Percentiles rank a stretch among this genome's conserved stretches.
Evolutionary conservation across 306 rosid species (phyloP).

Genomic region (Quercus berberidifolia): DNA sequence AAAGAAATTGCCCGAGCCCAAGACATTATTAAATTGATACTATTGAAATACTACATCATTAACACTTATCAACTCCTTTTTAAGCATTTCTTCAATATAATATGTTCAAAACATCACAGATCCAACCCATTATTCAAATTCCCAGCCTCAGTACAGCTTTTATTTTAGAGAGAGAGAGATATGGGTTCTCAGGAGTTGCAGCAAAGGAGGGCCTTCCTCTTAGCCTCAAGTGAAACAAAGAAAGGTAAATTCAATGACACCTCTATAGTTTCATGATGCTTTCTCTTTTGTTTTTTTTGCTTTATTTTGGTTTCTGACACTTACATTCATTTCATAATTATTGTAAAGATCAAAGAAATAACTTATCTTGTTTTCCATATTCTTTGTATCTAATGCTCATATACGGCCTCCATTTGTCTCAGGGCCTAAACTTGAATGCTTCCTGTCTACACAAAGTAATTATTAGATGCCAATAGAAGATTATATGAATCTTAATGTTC

Average conservation of each 20-base stretch:
- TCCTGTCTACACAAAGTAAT: background rate
- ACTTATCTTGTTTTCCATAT: background rate
- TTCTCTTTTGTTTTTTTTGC: background rate
- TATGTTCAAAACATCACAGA: constrained; percentile 48
- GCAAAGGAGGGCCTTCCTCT: constrained; percentile 5
- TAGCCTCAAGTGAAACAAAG: constrained; percentile 15
- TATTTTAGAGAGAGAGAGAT: constrained; percentile 3
- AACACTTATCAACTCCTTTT: constrained; percentile 13
- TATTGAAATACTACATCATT: constrained; percentile 22
- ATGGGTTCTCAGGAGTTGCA: constrained; percentile 14
- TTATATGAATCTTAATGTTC: background rate
- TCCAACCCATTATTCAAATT: constrained; percentile 48
- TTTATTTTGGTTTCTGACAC: background rate
- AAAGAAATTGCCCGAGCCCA: constrained; percentile 25
- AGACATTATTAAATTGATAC: constrained; percentile 11
- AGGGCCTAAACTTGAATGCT: background rate
- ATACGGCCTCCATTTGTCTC: background rate
- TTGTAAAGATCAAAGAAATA: background rate
- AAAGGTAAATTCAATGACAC: constrained; percentile 13
- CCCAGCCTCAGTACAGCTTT: constrained; percentile 30
- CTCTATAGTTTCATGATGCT: background rate
- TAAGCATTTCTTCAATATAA: constrained; percentile 21
- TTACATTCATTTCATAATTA: background rate
- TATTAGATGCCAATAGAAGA: background rate
- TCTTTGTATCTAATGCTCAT: background rate